Evolutionary conservation across 768 basidiomycete species (phyloP), one percentile per base, ranked within the genome.

Genomic region (Lentinus tigrinus): DNA sequence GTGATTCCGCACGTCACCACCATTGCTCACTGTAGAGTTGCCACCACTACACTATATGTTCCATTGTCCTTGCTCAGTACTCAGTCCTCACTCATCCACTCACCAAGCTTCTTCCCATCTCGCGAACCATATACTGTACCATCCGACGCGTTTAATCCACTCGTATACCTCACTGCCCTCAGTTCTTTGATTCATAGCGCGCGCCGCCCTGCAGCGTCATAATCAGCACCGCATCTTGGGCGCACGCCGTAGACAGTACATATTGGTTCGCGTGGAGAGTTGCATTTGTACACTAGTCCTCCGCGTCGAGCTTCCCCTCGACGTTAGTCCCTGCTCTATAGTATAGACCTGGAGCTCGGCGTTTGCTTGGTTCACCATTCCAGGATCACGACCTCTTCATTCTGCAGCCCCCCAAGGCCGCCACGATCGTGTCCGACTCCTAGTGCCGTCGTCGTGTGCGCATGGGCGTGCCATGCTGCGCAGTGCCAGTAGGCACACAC

Each of bases 61-160:
- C 28, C 40, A 39, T 28, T 55, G 31, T 27, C 48, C 26, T 7
- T 38, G 24, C 21, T 10, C 26, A 37, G 11, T 27, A n/a, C 38
- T 26, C 28, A 36, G 9, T 21, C 37, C 42, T 24, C 40, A 19
- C 37, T 13, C 28, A 16, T 26, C 34, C 34, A 24, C 52, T 6
- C 38, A 36, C 46, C 42, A 24, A 23, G 36, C 19, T 26, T 47
- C 26, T 50, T 26, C 34, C 31, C 36, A n/a, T 24, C 28, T 2
- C 16, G 49, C 34, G 39, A 39, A 49, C 47, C 47, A 17, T 42
- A 19, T 61, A 61, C 28, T 52, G 54, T 61, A 61, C 51, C 50
- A 24, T 21, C 38, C 60, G 60, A 52, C 60, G 60, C 60, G 40
- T 54, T 56, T 60, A 59, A 60, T 60, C 48, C 58, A 56, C 54